Evolutionary conservation across 345 rosid species (phyloP), one percentile per base, ranked within the genome.

Genomic region (Salix koriyanagi): DNA sequence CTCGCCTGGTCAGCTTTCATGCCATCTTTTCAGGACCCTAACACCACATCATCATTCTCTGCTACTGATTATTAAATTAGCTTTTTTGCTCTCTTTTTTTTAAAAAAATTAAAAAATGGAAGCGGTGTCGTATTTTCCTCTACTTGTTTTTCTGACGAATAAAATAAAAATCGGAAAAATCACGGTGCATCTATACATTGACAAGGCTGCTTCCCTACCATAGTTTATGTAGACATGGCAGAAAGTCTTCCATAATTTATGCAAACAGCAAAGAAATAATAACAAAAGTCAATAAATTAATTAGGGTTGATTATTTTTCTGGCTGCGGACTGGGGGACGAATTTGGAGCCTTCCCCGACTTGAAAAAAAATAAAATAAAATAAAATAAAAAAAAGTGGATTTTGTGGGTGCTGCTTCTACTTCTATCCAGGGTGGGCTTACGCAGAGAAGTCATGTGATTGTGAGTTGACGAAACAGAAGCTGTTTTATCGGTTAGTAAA

Each of bases 1-100:
- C 70, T 28, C 61, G 7, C 10, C 34, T 54, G 23, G 78, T 58
- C 81, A 68, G 54, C 28, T 30, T 64, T 56, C 73, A 9, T 15
- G 16, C 64, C 68, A 64, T 72, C 65, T 69, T 52, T 36, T 25
- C 68, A 41, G 25, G 76, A 60, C 7, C 56, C 39, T 60, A 26
- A 73, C 26, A 67, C 76, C 84, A 81, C 78, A 72, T 81, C 80
- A 69, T 69, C 13, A 44, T 68, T 76, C 21, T 9, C n/a, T 16
- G 9, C 58, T 50, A 13, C 16, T 50, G 19, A 50, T 50, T 50
- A 50, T 50, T 18, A 50, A 16, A 18, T 0, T 50, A 19, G 8
- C 58, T 18, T 18, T 50, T 50, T 12, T 12, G 52, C 15, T 16
- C 15, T 12, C 25, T 25, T 25, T 25, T 46, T 46, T 13, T 6